Base-by-base conservation (phyloP, 2,329 filamentous ascomycete genomes). In the Ophiocordyceps robertsii region DNA sequence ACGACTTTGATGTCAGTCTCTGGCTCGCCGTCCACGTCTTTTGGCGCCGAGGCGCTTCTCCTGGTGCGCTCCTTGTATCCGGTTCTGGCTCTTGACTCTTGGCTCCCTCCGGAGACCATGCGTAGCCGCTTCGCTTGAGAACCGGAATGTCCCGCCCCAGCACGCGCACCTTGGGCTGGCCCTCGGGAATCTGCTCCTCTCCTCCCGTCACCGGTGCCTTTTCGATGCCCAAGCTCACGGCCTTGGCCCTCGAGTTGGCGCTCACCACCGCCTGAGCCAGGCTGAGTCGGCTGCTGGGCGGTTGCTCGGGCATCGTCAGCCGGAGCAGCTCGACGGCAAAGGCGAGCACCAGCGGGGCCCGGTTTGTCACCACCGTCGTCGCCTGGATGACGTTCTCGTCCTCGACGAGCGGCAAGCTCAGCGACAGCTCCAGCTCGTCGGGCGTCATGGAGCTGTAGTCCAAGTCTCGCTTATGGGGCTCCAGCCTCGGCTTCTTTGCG, bases 271-370 rank as follows among this genome's bases (percentile, higher is more conserved):
- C 86, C 59, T 94, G 87, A 0, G 81, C 84, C 17, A 95, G 66
- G 55, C 86, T 93, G 17, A 94, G 65, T 38, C 85, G 72, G 56
- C 85, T 90, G n/a, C 84, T 92, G 3, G 81, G 69, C 3, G 87
- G 87, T 56, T 95, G 88, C 50, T 84, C 80, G 0, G 87, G 84
- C 81, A 89, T 90, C 0, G 85, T 93, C 55, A 82, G 80, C 38
- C 83, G 80, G 38, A 93, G 58, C 39, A 90, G 57, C 46, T 78
- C 75, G 13, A 87, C 74, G 1, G 82, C 79, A 59, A 93, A 93
- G 0, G 86, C 86, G 6, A 94, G 69, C 2, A 94, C 78, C 2
- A 94, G 64, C 1, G 88, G 87, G 2, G 88, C 87, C 33, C 88
- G 72, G 53, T 94, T 93, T 0, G 85, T 92, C 47, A 80, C 65